Evolutionary conservation across 2,329 filamentous ascomycete genomes (phyloP), one percentile per base, ranked within the genome.

Genomic region (Botrytis byssoidea): DNA sequence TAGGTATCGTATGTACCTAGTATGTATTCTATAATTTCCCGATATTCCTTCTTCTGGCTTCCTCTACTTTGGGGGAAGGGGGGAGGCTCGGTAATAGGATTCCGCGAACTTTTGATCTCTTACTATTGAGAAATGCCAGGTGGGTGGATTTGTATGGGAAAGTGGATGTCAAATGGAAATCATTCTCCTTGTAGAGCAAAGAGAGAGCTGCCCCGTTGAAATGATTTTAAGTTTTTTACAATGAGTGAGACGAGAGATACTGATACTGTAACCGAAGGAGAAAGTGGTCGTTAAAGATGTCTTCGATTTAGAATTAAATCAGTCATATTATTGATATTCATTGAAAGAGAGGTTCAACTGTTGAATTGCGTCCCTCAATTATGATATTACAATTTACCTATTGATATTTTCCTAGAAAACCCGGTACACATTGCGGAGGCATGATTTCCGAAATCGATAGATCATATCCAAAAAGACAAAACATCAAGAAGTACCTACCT

Each of bases 211-310:
- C 29, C 48, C 37, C 18, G 37, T 42, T 46, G 48, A 44, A 35
- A 61, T 46, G 51, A 32, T 25, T n/a, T 37, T 20, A 35, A 46
- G 12, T 42, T 60, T 46, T 25, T 40, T 48, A 29, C 46, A 10
- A 5, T 48, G 55, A 48, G 46, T 71, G 55, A 71, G 40, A 71
- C 69, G 63, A 37, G 22, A 64, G 69, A 71, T 64, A 64, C n/a
- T 57, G 69, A 71, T 64, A 64, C n/a, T 57, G 51, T 57, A 29
- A 48, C 69, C 57, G 42, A 48, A 70, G 48, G 9, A 29, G 42
- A 29, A 42, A 37, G 42, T 51, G 32, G 40, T 64, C 29, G 25
- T 32, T 16, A 22, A 51, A 37, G 8, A 51, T 65, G 59, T 71
- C 57, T 65, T 63, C 10, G 40, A 61, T 70, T 63, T 46, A n/a